A percentile compares a stretch with the other conserved stretches of the same genome.
phyloP scores from a whole-genome alignment of 345 rosid species.

The Linum usitatissimum region DNA sequence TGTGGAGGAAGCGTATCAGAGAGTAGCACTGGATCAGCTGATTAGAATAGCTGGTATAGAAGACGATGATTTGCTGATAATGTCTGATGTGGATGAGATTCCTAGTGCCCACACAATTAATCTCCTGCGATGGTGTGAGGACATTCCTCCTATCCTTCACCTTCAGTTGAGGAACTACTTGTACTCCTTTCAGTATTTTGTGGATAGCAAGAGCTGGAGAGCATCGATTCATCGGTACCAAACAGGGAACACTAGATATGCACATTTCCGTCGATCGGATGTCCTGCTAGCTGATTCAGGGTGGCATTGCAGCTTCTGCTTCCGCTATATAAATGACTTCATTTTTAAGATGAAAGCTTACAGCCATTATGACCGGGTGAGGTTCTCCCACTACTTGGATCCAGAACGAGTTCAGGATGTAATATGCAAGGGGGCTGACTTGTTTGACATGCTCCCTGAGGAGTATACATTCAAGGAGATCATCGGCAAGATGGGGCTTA shows the following conservation, averaged over 20 bases:
- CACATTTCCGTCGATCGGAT: slow-evolving; percentile 75
- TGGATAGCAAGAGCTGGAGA: slow-evolving; percentile 84
- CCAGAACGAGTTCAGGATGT: slow-evolving; percentile 72
- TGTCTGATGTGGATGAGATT: slow-evolving; percentile 97
- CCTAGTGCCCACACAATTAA: slow-evolving; percentile 89
- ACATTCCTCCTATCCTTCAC: slow-evolving; percentile 67
- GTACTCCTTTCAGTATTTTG: slow-evolving; percentile 66
- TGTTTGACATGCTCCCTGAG: slow-evolving; percentile 90
- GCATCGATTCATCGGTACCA: slow-evolving; percentile 68
- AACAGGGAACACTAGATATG: slow-evolving; percentile 58
- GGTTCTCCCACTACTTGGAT: slow-evolving; percentile 74
- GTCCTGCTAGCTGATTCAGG: slow-evolving; percentile 64
- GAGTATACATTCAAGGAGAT: slow-evolving; percentile 85
- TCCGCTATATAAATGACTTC: slow-evolving; percentile 61
- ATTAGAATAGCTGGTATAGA: slow-evolving; percentile 75
- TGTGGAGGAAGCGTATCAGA: slow-evolving; percentile 86
- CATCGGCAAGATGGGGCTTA: slow-evolving; percentile 80
- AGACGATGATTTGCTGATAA: slow-evolving; percentile 84
- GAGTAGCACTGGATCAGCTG: slow-evolving; percentile 74
- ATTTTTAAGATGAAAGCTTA: slow-evolving; percentile 95
- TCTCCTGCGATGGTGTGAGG: slow-evolving; percentile 87
- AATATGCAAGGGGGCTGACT: slow-evolving; percentile 67
- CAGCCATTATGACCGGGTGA: slow-evolving; percentile 79
- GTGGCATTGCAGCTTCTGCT: slow-evolving; percentile 98
- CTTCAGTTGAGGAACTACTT: slow-evolving; percentile 74